Evolutionary conservation across 371 early-diverging fungal species (phyloP), one percentile per base, ranked within the genome.

Genomic region (Enterospora canceri): DNA sequence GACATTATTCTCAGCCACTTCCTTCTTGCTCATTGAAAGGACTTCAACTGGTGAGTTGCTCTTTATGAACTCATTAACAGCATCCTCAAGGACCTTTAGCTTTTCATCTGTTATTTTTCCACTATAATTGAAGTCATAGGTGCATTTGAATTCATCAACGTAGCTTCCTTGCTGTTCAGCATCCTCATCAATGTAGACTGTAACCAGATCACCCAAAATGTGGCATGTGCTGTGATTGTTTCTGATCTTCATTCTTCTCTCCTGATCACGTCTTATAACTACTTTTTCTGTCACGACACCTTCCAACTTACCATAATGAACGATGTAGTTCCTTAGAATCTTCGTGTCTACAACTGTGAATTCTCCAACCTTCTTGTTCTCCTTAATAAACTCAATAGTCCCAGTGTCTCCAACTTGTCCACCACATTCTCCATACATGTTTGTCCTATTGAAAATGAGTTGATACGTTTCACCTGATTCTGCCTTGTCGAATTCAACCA

Each of bases 401-500:
- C 99, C 99, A n/a, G 85, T 86, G 76, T 98, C 99, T 71, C 86
- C 90, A 73, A 89, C 88, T 80, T 98, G 97, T 35, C 99, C 99
- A 77, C 99, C 99, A 58, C 85, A 85, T 82, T 97, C 99, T 49
- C 92, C 90, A 79, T 97, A 98, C 74, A 97, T 93, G 85, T 91
- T 91, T 67, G 99, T 92, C 74, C 86, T 84, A 81, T 96, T 93
- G 51, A 92, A 84, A 65, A 96, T 79, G n/a, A 96, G 80, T n/a
- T 29, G 29, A 18, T 1, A 34, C 1, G 15, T 49, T 56, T 92
- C 91, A 72, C 90, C 86, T 29, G 76, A 72, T 58, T 82, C 79
- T 33, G 80, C 81, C 30, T 50, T 28, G 49, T 26, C 24, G n/a
- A n/a, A n/a, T n/a, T n/a, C n/a, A n/a, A 75, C 18, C 35, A 34